These are phyloP conservation scores for Hypoxylon sp. DNA, from an alignment of 2,329 filamentous ascomycete species.

Conservation along the genomic window DNA sequence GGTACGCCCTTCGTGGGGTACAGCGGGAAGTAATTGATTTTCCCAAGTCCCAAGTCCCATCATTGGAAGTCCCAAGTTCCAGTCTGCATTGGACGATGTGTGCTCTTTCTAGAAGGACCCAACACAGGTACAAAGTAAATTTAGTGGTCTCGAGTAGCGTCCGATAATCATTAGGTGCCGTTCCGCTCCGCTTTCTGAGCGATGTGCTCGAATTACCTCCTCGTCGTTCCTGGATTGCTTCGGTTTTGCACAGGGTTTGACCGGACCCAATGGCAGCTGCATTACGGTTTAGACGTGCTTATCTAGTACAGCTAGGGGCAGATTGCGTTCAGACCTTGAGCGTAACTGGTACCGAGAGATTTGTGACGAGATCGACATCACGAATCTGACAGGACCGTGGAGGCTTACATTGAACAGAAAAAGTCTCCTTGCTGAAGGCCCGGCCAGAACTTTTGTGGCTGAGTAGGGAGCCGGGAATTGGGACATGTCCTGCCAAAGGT, in stretches of 20 bases:
- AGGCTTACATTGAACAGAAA: slow-evolving; percentile 41
- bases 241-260: slow-evolving; percentile 35
- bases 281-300: slow-evolving; percentile 22
- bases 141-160: slow-evolving; percentile 42
- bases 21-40: slow-evolving; percentile 17
- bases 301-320: slow-evolving; percentile 5
- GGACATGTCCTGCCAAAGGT: slow-evolving; percentile 41
- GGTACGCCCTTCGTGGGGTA: slow-evolving; percentile 36
- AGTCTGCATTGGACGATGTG: slow-evolving; percentile 15
- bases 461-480: slow-evolving; percentile 44
- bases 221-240: slow-evolving; percentile 43
- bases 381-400: slow-evolving; percentile 43
- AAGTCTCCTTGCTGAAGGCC: slow-evolving; percentile 45
- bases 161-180: slow-evolving; percentile 39
- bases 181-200: slow-evolving; percentile 48
- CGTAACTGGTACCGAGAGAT: slow-evolving; percentile 32
- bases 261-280: slow-evolving; percentile 31
- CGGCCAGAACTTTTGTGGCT: slow-evolving; percentile 55
- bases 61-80: slow-evolving; percentile 15
- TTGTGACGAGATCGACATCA: slow-evolving; percentile 41
- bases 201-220: slow-evolving; percentile 35
- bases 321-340: slow-evolving; percentile 30
- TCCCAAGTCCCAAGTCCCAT: slow-evolving; percentile 9
- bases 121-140: slow-evolving; percentile 29
- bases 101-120: slow-evolving; percentile 8